Conservation (phyloP, 1,284 basidiomycete species). For the Cerrena zonata region DNA sequence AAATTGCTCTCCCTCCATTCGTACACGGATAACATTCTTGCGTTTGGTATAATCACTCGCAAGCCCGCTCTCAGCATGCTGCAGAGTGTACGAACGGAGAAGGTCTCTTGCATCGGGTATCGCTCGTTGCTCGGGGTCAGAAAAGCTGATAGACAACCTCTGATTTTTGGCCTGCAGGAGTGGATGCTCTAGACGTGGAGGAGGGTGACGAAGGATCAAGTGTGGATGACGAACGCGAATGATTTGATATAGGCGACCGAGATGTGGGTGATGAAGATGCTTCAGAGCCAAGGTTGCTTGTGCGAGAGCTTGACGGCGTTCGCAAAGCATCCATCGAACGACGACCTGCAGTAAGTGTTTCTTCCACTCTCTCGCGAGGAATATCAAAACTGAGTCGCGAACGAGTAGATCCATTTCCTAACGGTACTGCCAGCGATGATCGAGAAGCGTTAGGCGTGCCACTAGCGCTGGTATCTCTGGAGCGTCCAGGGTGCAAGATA, state of each 20-base stretch:
- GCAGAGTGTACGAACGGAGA: constrained; percentile 72
- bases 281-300: constrained; percentile 10
- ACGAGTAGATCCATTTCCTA: constrained; percentile 7
- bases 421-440: neutral
- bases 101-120: constrained; percentile 45
- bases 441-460: neutral
- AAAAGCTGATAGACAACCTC: constrained; percentile 6
- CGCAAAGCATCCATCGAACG: constrained; percentile 20
- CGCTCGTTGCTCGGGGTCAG: constrained; percentile 6
- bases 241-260: neutral
- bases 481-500: neutral
- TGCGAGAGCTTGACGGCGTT: constrained; percentile 11
- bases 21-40: constrained; percentile 89
- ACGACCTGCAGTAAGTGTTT: constrained; percentile 11
- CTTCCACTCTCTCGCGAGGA: constrained; percentile 15
- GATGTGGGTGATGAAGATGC: constrained; percentile 14
- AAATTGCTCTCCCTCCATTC: constrained; percentile 95
- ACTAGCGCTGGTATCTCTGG: neutral
- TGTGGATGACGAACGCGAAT: constrained; percentile 8
- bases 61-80: constrained; percentile 86
- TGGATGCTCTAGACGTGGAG: constrained; percentile 6
- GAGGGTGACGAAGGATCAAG: constrained; percentile 12
- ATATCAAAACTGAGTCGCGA: constrained; percentile 22
- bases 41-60: constrained; percentile 94
- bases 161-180: neutral